Percentiles rank a stretch among this genome's conserved stretches.
Conservation (phyloP, 2,329 filamentous ascomycete species). For the Laburnicola sp. region DNA sequence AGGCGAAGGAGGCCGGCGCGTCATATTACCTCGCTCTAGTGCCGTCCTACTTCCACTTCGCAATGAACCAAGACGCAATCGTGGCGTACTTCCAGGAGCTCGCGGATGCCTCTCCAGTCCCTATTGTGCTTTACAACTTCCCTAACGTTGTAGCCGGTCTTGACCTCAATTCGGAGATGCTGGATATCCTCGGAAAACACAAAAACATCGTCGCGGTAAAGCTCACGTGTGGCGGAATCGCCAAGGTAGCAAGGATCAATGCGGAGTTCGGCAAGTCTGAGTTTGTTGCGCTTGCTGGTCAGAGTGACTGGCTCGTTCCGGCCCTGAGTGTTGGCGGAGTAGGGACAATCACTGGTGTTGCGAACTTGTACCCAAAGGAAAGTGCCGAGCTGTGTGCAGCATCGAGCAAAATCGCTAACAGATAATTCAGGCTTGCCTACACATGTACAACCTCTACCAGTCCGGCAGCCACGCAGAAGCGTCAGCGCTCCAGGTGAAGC, state of each 20-base stretch:
- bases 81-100: slow-evolving; percentile 43
- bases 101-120: slow-evolving; percentile 46
- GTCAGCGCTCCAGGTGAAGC: slow-evolving; percentile 54
- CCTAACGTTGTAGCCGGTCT: slow-evolving; percentile 50
- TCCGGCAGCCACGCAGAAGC: slow-evolving; percentile 55
- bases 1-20: slow-evolving; percentile 45
- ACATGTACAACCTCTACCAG: slow-evolving; percentile 53
- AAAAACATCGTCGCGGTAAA: slow-evolving; percentile 45
- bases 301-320: slow-evolving; percentile 56
- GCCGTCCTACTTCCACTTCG: slow-evolving; percentile 48
- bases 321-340: slow-evolving; percentile 61
- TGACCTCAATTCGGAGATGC: slow-evolving; percentile 50
- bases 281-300: slow-evolving; percentile 48
- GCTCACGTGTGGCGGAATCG: slow-evolving; percentile 46
- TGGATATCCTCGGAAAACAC: slow-evolving; percentile 42
- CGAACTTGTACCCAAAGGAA: slow-evolving; percentile 62
- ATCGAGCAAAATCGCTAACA: slow-evolving; percentile 7
- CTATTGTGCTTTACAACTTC: slow-evolving; percentile 55
- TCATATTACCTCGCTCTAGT: slow-evolving; percentile 46
- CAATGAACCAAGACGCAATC: slow-evolving; percentile 44
- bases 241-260: slow-evolving; percentile 48
- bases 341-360: slow-evolving; percentile 65
- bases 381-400: background rate
- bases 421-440: slow-evolving; percentile 45
- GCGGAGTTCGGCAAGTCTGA: slow-evolving; percentile 42